Evolutionary conservation across 2,329 filamentous ascomycete species (phyloP).

Genomic region (Clarireedia hainanense): DNA sequence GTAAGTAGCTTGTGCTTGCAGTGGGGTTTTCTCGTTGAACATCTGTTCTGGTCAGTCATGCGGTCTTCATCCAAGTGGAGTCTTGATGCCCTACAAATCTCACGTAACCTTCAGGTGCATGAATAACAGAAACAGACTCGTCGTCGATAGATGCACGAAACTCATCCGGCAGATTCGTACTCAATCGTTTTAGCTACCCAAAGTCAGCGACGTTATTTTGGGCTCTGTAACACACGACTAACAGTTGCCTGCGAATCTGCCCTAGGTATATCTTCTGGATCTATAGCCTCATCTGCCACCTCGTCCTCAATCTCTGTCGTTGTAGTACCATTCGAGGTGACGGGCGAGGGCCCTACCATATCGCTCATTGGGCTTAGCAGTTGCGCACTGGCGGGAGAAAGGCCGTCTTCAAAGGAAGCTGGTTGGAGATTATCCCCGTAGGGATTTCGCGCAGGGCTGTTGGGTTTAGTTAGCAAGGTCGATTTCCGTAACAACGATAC

Average conservation of each 20-base stretch:
- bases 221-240: slow-evolving; percentile 10
- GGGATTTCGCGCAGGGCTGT: slow-evolving; percentile 38
- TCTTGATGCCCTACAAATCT: slow-evolving; percentile 55
- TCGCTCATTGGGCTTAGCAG: slow-evolving; percentile 59
- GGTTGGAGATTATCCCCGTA: slow-evolving; percentile 44
- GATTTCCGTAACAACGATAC: slow-evolving; percentile 20
- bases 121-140: slow-evolving; percentile 82
- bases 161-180: slow-evolving; percentile 48
- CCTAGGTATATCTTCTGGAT: slow-evolving; percentile 26
- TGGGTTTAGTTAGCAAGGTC: slow-evolving; percentile 10
- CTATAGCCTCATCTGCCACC: slow-evolving; percentile 48
- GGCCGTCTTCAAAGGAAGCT: slow-evolving; percentile 33
- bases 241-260: slow-evolving; percentile 21
- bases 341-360: slow-evolving; percentile 72
- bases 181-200: slow-evolving; percentile 26
- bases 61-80: neutral
- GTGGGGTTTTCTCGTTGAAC: neutral
- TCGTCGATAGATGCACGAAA: slow-evolving; percentile 57
- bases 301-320: slow-evolving; percentile 81
- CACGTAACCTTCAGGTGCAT: slow-evolving; percentile 76
- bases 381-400: slow-evolving; percentile 27
- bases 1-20: slow-evolving; percentile 6
- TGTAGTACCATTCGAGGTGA: slow-evolving; percentile 78
- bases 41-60: slow-evolving; percentile 2
- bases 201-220: slow-evolving; percentile 14